Evolutionary conservation across 2,329 filamentous ascomycete genomes (phyloP), one percentile per base, ranked within the genome.

Genomic region (Monosporascus sp.): DNA sequence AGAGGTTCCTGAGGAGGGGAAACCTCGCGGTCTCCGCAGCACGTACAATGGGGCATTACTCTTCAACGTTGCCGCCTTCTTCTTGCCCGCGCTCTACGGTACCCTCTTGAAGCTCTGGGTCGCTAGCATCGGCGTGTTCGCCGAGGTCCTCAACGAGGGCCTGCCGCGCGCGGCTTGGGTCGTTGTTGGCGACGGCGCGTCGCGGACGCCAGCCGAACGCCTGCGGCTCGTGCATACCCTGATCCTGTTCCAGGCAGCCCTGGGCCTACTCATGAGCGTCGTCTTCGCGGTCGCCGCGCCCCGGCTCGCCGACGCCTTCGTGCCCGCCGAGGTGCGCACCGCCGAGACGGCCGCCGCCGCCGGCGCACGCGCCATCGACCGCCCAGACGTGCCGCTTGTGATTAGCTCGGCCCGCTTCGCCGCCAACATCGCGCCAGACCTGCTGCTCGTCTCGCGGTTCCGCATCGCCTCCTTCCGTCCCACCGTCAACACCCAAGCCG

Each of bases 71-170:
- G 73, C 67, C 47, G 75, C 85, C 1, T 88, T 89, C 65, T 65
- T 83, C 2, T 76, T 90, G 0, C 86, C 85, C 1, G 86, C 86
- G 0, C 71, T 90, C 0, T 89, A 90, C 62, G 69, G 70, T 36
- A 90, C 86, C 0, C 76, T 90, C 0, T 80, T 80, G 48, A 90
- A 90, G 62, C 74, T 88, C 19, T 90, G 85, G 87, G 79, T 90
- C 2, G 84, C 86, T 2, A 79, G 81, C 52, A 87, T 90, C 55
- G 77, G 80, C 20, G 78, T 84, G 0, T 75, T 89, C 0, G 81
- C 79, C 1, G 84, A 90, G 64, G 85, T 88, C 0, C 68, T 91
- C 17, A 90, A 90, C 58, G 87, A 91, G 65, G 86, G 87, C 0
- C 79, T 91, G 0, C 86, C 86, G 0, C 77, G 86, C 22, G 83